Evolutionary conservation across 768 basidiomycete genomes (phyloP), one percentile per base, ranked within the genome.

Genomic region (Cytidiella melzeri): DNA sequence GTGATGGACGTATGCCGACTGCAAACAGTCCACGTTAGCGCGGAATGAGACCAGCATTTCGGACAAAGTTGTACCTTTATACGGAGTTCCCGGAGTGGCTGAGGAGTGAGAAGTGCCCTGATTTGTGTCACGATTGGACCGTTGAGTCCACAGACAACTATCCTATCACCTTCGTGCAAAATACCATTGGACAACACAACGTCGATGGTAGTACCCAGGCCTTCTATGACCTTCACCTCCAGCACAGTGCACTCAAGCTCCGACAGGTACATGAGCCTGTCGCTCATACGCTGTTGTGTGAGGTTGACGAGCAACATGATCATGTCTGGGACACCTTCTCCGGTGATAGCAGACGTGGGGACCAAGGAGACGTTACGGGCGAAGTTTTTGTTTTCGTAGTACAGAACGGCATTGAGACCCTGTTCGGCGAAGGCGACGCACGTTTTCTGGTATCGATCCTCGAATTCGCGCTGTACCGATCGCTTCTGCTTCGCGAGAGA

Each of bases 321-420:
- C 95, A 99, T 95, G 72, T 98, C 96, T 24, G 96, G 96, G 10
- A 99, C 78, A 65, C 96, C 96, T 70, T 99, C 96, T 48, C 95
- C 96, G 3, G 95, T 97, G 67, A 96, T 83, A 27, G 96, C 96
- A 48, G 96, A 98, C 4, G 95, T 98, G 25, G 96, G 95, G 11
- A 99, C 95, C 43, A 99, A 76, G 2, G 95, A 98, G 52, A 99
- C 93, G 58, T 92, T 94, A 52, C 87, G 80, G 46, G 83, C 90
- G 54, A 96, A 85, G 69, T 79, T 92, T 74, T 91, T 95, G 81
- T 99, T 99, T 44, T 97, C 89, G 70, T 97, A 98, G 75, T 97
- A 97, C 47, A 94, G 81, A 43, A 85, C 81, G 41, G 96, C 83
- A 67, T 99, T 99, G 57, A 98, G 72, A 45, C 94, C 94, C 67